Evolutionary conservation across 2,329 filamentous ascomycete genomes (phyloP).

Genomic region (Colletotrichum abscissum): DNA sequence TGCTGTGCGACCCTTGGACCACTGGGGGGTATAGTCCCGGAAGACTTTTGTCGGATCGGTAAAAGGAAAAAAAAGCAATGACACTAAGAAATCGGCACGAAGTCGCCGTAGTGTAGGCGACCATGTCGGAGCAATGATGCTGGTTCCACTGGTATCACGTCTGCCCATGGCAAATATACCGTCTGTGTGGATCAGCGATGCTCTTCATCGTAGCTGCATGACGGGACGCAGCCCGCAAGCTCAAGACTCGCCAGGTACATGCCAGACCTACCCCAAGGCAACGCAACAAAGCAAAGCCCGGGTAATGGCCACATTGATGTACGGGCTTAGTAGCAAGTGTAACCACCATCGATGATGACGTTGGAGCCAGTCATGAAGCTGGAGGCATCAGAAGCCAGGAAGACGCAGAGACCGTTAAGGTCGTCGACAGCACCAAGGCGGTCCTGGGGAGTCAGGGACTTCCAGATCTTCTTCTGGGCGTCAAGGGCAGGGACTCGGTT

Average conservation of each 20-base stretch:
- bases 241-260: slow-evolving; percentile 3
- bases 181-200: slow-evolving; percentile 12
- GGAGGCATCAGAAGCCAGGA: slow-evolving; percentile 78
- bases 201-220: slow-evolving; percentile 13
- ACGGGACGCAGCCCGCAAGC: not conserved
- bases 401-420: slow-evolving; percentile 81
- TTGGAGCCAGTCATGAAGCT: slow-evolving; percentile 84
- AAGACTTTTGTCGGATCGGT: not conserved
- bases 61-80: not conserved
- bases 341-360: slow-evolving; percentile 77
- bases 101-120: slow-evolving; percentile 28
- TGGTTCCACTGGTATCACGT: slow-evolving; percentile 24
- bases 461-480: slow-evolving; percentile 86
- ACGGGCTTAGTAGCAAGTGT: slow-evolving; percentile 67
- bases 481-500: slow-evolving; percentile 83
- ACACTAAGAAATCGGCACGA: slow-evolving; percentile 36
- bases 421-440: slow-evolving; percentile 80
- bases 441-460: slow-evolving; percentile 77
- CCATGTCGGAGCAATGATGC: slow-evolving; percentile 19
- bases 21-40: slow-evolving; percentile 30
- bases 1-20: slow-evolving; percentile 7
- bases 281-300: not conserved
- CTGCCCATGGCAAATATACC: slow-evolving; percentile 22
- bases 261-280: not conserved
- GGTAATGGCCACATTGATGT: not conserved